Percentiles rank a stretch among this genome's conserved stretches.
phyloP scores from a whole-genome alignment of 352 stramenopile genomes.

The Phytophthora brassicae region DNA sequence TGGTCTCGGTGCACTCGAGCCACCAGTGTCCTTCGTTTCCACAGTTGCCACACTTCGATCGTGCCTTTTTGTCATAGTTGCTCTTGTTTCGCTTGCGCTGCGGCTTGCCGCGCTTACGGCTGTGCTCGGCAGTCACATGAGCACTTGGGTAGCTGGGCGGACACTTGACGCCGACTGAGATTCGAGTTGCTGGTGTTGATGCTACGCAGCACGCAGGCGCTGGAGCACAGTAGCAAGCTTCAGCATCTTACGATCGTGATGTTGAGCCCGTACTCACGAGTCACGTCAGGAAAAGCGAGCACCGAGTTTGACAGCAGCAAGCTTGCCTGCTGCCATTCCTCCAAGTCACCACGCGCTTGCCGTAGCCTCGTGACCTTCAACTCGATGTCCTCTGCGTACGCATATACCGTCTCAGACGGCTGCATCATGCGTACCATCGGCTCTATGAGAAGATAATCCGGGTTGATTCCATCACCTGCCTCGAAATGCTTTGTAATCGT shows the following conservation, averaged over 20 bases:
- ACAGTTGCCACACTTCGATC: too few relatives aligned
- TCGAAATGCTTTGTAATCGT: conserved; percentile 1
- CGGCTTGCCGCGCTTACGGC: neutral
- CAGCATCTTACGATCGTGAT: neutral
- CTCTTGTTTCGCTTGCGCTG: neutral
- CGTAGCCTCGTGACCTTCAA: conserved; percentile 5
- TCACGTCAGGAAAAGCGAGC: too few relatives aligned
- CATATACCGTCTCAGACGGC: neutral
- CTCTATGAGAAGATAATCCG: neutral
- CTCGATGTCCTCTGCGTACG: conserved; percentile 2
- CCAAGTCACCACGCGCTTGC: too few relatives aligned
- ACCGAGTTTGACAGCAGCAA: too few relatives aligned
- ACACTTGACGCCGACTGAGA: neutral
- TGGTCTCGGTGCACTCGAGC: too few relatives aligned
- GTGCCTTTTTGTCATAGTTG: neutral
- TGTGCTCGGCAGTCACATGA: too few relatives aligned
- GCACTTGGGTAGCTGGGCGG: too few relatives aligned
- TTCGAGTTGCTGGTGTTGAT: neutral
- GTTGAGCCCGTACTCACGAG: conserved; percentile 3
- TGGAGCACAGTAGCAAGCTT: neutral
- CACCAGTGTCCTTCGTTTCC: too few relatives aligned
- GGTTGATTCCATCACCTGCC: conserved; percentile 1
- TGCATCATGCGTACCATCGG: too few relatives aligned
- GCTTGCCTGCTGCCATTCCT: too few relatives aligned
- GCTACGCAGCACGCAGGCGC: neutral